These are phyloP conservation scores for Ceratocystis diversiconidia DNA, from an alignment of 2,329 filamentous ascomycete genomes.

Conservation along the genomic window DNA sequence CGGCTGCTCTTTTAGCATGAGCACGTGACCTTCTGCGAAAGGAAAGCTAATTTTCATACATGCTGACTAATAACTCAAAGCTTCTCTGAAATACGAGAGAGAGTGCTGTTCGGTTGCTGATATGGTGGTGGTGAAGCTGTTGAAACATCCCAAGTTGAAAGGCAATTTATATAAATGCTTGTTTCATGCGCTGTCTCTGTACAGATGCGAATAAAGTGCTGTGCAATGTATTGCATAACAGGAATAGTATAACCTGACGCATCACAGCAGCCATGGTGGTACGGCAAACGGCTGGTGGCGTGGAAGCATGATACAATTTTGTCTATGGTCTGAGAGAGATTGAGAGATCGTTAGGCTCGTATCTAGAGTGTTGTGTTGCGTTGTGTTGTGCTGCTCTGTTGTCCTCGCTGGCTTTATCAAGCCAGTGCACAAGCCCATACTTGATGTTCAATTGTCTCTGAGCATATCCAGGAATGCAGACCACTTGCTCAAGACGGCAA, in stretches of 20 bases:
- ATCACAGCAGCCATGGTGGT: neutral
- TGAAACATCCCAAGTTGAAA: too few species aligned
- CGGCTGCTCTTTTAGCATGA: neutral
- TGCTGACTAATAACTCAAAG: neutral
- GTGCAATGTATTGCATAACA: neutral
- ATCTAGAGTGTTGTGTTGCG: too few species aligned
- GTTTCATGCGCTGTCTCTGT: neutral
- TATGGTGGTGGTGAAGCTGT: too few species aligned
- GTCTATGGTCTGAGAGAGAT: neutral
- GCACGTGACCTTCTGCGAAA: neutral
- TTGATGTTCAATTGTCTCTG: too few species aligned
- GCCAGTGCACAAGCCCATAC: too few species aligned
- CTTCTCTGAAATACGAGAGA: neutral
- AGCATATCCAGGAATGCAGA: too few species aligned
- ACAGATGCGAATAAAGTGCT: neutral
- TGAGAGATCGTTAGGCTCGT: neutral
- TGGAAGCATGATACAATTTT: neutral
- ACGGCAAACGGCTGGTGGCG: neutral
- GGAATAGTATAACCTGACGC: neutral
- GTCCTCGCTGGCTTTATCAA: too few species aligned
- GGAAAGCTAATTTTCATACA: neutral
- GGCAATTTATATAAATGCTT: neutral
- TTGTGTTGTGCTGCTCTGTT: too few species aligned
- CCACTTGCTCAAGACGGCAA: too few species aligned
- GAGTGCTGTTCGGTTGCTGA: too few species aligned